Conservation (phyloP, 192 early-diverging fungal genomes). For the Diversispora eburnea region DNA sequence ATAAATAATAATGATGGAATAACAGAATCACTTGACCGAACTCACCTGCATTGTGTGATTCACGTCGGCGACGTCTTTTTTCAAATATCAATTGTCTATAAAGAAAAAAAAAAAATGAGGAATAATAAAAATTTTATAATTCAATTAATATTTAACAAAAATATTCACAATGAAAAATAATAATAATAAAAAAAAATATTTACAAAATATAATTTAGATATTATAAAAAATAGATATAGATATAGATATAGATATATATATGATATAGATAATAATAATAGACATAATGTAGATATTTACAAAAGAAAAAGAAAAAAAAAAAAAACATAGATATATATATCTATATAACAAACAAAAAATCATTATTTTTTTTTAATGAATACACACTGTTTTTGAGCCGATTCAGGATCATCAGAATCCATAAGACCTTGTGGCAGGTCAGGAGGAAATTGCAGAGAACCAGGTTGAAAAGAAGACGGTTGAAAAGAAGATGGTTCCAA, state of each 20-base stretch:
- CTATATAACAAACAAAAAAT: not conserved
- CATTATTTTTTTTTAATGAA: not conserved
- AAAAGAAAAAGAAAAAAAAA: not conserved
- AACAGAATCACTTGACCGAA: not conserved
- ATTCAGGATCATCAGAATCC: slow-evolving; percentile 4
- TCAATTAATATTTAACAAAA: not conserved
- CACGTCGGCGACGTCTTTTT: slow-evolving; percentile 87
- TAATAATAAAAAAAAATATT: too few species aligned
- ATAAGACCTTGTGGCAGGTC: not conserved
- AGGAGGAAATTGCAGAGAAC: not conserved
- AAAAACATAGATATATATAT: not conserved
- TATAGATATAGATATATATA: too few species aligned
- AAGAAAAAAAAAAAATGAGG: not conserved
- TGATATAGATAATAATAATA: not conserved
- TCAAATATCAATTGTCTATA: slow-evolving; percentile 48
- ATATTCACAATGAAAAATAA: not conserved
- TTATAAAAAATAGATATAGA: too few species aligned
- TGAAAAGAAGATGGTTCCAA: not conserved
- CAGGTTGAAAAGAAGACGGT: not conserved
- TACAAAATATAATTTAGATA: too few species aligned
- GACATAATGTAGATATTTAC: not conserved
- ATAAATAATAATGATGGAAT: not conserved
- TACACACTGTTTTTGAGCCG: slow-evolving; percentile 22
- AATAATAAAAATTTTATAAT: not conserved
- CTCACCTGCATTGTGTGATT: slow-evolving; percentile 88